Evolutionary conservation across 2,329 filamentous ascomycete genomes (phyloP).

Genomic region (Beauveria sp.): DNA sequence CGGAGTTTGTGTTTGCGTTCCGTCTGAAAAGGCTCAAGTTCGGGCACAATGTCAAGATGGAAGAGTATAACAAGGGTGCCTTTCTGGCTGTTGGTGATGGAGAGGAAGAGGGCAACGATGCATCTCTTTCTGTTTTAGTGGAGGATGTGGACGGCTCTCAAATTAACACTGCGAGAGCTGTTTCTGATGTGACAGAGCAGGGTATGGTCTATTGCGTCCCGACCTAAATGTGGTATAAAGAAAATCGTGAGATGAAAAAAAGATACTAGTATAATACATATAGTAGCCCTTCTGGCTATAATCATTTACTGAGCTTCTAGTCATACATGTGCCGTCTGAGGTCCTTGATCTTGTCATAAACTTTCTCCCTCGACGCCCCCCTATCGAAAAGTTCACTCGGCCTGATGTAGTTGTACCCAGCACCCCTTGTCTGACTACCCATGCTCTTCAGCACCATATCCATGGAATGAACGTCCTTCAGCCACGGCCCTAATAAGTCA

Average conservation of each 20-base stretch:
- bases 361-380: background rate
- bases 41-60: background rate
- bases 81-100: background rate
- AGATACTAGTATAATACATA: background rate
- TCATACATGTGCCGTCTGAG: background rate
- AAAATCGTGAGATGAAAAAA: background rate
- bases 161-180: background rate
- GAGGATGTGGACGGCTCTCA: background rate
- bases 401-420: background rate
- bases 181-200: background rate
- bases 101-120: background rate
- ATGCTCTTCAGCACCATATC: background rate
- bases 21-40: background rate
- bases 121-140: background rate
- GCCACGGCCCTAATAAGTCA: background rate
- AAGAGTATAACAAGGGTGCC: background rate
- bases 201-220: background rate
- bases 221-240: background rate
- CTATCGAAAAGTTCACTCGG: background rate
- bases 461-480: background rate
- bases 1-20: background rate
- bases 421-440: background rate
- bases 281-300: background rate
- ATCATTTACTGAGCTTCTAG: background rate
- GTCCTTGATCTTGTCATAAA: conserved; percentile 1